phyloP scores from a whole-genome alignment of 306 rosid species.

The Glycine latifolia region DNA sequence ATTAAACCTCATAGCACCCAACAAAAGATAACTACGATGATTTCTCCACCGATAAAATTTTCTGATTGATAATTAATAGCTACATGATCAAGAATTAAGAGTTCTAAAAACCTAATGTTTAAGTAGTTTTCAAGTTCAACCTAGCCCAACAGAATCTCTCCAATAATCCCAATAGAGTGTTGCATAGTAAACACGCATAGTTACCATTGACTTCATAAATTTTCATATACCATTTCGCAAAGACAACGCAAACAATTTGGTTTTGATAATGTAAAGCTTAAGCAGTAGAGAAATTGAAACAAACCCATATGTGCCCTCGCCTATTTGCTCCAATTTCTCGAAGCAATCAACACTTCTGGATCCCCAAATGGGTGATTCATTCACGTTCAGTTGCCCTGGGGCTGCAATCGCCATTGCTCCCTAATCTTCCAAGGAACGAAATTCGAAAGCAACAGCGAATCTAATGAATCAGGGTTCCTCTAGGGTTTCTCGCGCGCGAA shows the following conservation, averaged over 20 bases:
- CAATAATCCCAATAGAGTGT: neutral
- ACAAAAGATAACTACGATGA: neutral
- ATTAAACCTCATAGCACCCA: too few species aligned
- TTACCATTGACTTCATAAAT: neutral
- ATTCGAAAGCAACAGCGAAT: neutral
- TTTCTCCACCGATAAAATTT: neutral
- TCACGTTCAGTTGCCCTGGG: slow-evolving; percentile 80
- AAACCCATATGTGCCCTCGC: slow-evolving; percentile 96
- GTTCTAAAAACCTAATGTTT: neutral
- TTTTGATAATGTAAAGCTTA: slow-evolving; percentile 19
- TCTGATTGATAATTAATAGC: neutral
- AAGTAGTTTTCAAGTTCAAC: neutral
- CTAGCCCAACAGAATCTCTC: slow-evolving; percentile 5
- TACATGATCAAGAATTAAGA: neutral
- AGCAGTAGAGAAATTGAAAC: slow-evolving; percentile 11
- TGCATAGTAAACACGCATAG: neutral
- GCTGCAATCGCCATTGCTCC: slow-evolving; percentile 68
- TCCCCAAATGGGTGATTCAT: slow-evolving; percentile 78
- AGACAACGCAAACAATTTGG: neutral
- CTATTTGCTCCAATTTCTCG: slow-evolving; percentile 91
- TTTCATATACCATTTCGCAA: neutral
- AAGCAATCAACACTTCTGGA: slow-evolving; percentile 96
- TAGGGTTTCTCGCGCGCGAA: slow-evolving; percentile 39
- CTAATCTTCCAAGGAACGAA: too few species aligned
- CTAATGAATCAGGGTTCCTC: neutral